Conservation (phyloP, 2,329 filamentous ascomycete genomes). For the Cladosporium halotolerans region DNA sequence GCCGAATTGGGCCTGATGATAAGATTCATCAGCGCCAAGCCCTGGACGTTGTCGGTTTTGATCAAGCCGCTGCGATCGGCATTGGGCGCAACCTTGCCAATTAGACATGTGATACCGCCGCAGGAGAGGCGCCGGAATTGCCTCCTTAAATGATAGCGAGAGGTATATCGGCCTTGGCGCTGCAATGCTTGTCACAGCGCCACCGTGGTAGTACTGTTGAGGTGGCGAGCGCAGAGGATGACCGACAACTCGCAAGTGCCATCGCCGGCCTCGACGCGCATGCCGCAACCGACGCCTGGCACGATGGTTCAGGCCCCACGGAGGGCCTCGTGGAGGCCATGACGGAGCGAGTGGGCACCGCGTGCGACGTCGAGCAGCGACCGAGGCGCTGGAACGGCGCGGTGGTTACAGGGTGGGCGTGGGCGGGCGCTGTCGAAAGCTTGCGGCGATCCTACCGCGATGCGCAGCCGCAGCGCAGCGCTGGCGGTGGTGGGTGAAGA, state of each 20-base stretch:
- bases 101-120: constrained; percentile 4
- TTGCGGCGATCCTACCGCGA: background rate
- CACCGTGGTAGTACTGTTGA: too few relatives aligned
- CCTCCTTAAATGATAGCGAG: too few relatives aligned
- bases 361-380: background rate
- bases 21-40: constrained; percentile 2
- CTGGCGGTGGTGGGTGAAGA: background rate
- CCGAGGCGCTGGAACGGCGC: background rate
- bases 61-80: background rate
- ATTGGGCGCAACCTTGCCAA: constrained; percentile 3
- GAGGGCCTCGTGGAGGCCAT: background rate
- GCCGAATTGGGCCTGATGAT: background rate
- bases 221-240: too few relatives aligned
- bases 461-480: background rate
- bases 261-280: too few relatives aligned
- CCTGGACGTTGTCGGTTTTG: background rate
- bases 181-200: too few relatives aligned
- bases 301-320: too few relatives aligned
- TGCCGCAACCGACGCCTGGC: too few relatives aligned
- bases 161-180: too few relatives aligned
- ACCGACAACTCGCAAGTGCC: too few relatives aligned
- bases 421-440: background rate
- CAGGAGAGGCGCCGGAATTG: too few relatives aligned
- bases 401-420: too few relatives aligned
- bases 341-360: background rate